Base-by-base conservation (phyloP, 352 stramenopile species). In the Pythium aquatile region DNA sequence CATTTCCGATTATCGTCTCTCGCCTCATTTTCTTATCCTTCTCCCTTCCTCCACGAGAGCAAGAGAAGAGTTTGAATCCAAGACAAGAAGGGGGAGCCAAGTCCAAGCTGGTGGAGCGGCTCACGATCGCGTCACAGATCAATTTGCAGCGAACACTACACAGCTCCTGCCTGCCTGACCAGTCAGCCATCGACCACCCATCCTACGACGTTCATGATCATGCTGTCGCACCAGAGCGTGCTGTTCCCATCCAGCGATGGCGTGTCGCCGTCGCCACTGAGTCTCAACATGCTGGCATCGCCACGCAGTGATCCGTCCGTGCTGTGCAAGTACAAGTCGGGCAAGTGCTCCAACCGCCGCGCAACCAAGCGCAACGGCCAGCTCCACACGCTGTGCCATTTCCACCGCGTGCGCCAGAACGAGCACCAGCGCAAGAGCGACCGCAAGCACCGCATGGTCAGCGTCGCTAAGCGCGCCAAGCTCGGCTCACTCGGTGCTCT, bases 351-450 rank as follows among this genome's bases (percentile, higher is more conserved):
- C 10, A 92, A 96, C 68, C 81, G 79, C 40, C 83, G 87, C 57
- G 87, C 85, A 37, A 87, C 83, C 55, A 95, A 95, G 74, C 83
- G 87, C 68, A 95, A 95, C 64, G 87, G 85, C 3, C 76, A 93
- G 61, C 69, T 92, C 49, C 87, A 94, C 68, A 95, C 85, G 49
- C 75, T 95, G 48, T 95, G 87, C 64, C 75, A 91, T 61, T 95
- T 94, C 68, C 87, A 95, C 58, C 80, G 87, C 60, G 73, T 88
- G 58, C 81, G 85, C 16, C 85, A 93, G 68, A 95, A 94, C 64
- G 82, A 93, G 65, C 78, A 93, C 56, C 85, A 95, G 75, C 81
- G 87, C 69, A 93, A 95, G 73, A 93, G 83, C 73, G 83, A 95
- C 67, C 86, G 86, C 52, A 95, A 95, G 75, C 86, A 93, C 63